Base-by-base conservation (phyloP, 2,329 filamentous ascomycete genomes). In the Verticillium longisporum region DNA sequence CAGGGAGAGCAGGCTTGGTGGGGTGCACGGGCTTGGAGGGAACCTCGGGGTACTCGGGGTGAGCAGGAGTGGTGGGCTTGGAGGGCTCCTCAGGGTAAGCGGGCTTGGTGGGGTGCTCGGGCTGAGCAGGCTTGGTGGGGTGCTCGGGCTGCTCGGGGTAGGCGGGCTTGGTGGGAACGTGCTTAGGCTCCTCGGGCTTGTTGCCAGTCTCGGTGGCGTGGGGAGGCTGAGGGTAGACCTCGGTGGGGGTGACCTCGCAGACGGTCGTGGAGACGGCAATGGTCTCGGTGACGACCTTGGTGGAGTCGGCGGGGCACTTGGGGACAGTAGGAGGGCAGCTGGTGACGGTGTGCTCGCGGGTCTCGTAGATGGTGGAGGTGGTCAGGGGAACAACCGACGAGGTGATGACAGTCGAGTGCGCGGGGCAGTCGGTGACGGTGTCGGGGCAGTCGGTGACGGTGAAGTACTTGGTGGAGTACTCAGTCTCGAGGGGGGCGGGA, bases 321-420 rank as follows among this genome's bases (percentile, higher is more conserved):
- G 83, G 81, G 70, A 88, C 84, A 63, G 79, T 79, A 57, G 84
- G 77, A 62, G 75, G 80, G 80, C 85, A 88, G 63, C 80, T 80
- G 72, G 83, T 87, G 80, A 88, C 77, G 75, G 85, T 88, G 68
- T 83, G 75, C 70, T 83, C 74, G 72, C 81, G 75, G 70, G 84
- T 86, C 73, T 78, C 73, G 79, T 81, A 86, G 76, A 83, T 77
- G 71, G 83, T 80, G 59, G 73, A 74, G 66, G 78, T 77, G 61
- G 75, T 77, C 60, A 73, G 60, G 64, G 71, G 68, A 66, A 70
- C 66, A 62, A 71, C 65, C 64, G 67, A 68, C 59, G 68, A 69
- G 63, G 70, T 72, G 67, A 83, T 77, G 71, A 81, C 69, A 1
- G 73, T 74, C 36, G 68, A 72, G 60, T 73, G 71, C 60, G 71